phyloP scores from a whole-genome alignment of 2,329 filamentous ascomycete species.

The Aspergillus thermomutatus region DNA sequence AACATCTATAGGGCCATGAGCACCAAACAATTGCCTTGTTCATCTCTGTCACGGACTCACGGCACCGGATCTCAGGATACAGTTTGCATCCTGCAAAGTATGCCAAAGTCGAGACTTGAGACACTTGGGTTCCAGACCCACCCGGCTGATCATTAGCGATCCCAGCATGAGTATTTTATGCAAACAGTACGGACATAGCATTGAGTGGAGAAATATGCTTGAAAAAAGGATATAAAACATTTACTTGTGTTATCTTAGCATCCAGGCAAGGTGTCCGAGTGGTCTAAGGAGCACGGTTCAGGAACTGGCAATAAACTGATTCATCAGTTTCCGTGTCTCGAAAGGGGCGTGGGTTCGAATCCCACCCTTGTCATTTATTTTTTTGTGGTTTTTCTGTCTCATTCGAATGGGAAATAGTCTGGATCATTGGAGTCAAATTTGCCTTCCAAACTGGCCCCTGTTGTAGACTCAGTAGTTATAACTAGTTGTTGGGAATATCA shows the following conservation, averaged over 20 bases:
- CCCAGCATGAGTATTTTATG: background rate
- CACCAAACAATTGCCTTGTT: background rate
- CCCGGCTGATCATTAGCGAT: slow-evolving; percentile 5
- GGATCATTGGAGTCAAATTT: no score
- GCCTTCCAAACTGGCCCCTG: background rate
- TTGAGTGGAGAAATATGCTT: background rate
- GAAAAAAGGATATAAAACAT: no score
- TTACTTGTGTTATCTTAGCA: no score
- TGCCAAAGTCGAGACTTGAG: background rate
- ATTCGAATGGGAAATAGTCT: background rate
- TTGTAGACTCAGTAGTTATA: background rate
- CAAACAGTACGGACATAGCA: background rate
- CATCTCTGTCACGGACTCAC: background rate
- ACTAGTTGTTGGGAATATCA: no score
- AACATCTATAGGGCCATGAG: background rate
- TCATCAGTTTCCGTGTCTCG: background rate
- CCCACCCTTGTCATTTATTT: background rate
- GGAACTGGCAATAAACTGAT: background rate
- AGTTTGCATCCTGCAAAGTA: background rate
- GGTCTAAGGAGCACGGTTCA: background rate
- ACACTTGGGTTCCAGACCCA: background rate
- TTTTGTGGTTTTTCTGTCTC: background rate
- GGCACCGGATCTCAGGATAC: background rate
- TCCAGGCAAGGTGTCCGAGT: background rate
- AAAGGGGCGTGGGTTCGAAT: background rate